These are phyloP conservation scores for Fraxinus nigra DNA, from an alignment of 305 asterid species.

Conservation along the genomic window DNA sequence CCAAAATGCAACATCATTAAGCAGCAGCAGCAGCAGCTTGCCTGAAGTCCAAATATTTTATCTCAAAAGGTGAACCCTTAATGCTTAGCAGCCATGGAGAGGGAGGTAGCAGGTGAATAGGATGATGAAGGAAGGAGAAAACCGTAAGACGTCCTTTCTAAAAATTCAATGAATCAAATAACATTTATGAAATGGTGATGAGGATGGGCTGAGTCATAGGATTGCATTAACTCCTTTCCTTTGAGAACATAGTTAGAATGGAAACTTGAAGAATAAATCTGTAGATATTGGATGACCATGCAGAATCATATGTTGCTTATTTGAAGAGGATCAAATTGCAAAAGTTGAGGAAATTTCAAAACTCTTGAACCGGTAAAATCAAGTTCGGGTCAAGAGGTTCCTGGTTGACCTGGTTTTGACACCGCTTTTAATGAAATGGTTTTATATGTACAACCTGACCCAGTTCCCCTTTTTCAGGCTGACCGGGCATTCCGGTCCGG, in stretches of 20 bases:
- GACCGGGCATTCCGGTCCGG: background rate
- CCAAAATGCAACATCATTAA: background rate
- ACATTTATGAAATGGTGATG: background rate
- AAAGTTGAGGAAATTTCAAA: background rate
- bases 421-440: background rate
- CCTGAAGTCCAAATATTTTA: background rate
- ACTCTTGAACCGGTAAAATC: background rate
- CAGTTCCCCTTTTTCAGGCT: background rate
- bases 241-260: background rate
- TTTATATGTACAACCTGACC: background rate
- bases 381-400: background rate
- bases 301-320: background rate
- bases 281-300: background rate
- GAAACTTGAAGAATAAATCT: background rate
- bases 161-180: background rate
- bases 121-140: background rate
- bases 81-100: background rate
- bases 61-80: background rate
- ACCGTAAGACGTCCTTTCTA: background rate
- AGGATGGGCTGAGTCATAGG: background rate
- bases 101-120: background rate
- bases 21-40: background rate
- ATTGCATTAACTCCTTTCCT: background rate
- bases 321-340: background rate
- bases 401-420: background rate